phyloP scores from a whole-genome alignment of 805 yeast genomes.

The Wickerhamiella alocasiicola region DNA sequence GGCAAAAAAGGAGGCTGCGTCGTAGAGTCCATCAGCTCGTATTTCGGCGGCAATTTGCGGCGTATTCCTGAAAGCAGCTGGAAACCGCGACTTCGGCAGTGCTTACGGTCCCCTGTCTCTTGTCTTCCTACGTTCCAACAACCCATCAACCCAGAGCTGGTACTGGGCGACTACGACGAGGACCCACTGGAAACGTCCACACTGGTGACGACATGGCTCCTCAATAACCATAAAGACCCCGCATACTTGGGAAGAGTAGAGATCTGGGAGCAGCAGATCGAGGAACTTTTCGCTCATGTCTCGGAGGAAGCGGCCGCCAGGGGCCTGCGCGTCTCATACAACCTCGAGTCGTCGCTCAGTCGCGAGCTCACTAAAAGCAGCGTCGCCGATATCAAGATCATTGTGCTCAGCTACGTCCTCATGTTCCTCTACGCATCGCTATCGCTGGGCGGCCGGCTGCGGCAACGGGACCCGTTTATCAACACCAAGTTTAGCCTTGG shows the following conservation, averaged over 20 bases:
- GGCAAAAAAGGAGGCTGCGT: constrained; percentile 54
- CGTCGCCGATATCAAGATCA: constrained; percentile 61
- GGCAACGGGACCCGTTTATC: constrained; percentile 25
- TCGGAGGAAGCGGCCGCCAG: constrained; percentile 34
- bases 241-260: constrained; percentile 23
- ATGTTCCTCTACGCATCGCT: constrained; percentile 85
- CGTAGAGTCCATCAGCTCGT: constrained; percentile 79
- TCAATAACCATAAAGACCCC: constrained; percentile 38
- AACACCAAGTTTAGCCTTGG: constrained; percentile 65
- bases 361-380: constrained; percentile 74
- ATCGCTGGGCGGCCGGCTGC: constrained; percentile 54
- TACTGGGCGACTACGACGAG: constrained; percentile 47
- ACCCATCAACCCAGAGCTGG: constrained; percentile 59
- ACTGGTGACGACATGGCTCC: constrained; percentile 59
- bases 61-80: constrained; percentile 42
- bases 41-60: constrained; percentile 61
- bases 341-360: constrained; percentile 72
- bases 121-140: constrained; percentile 88
- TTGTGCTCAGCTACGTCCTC: constrained; percentile 59
- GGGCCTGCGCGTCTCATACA: constrained; percentile 57
- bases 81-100: constrained; percentile 40
- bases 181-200: constrained; percentile 45
- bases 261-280: constrained; percentile 64
- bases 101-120: constrained; percentile 72
- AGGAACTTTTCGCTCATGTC: constrained; percentile 33